Base-by-base conservation (phyloP, 805 yeast genomes). In the Wickerhamiella slavikovae region DNA sequence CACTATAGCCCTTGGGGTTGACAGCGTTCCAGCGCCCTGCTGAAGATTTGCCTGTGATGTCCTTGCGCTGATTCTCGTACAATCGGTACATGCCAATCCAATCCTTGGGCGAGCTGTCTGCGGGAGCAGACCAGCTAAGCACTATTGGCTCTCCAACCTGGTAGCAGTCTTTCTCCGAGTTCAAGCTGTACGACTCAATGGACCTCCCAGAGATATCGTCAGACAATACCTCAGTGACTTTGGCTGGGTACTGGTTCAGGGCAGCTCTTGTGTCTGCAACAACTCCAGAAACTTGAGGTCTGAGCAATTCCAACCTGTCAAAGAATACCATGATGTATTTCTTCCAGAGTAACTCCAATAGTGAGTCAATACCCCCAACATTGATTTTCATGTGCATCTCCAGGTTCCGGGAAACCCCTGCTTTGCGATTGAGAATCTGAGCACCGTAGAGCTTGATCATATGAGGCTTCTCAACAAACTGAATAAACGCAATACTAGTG, bases 81-180 rank as follows among this genome's bases (percentile, higher is more conserved):
- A 73, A 62, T 31, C 66, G 64, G 50, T 77, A 77, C 18, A 77
- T 49, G 1, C 89, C 91, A 38, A 77, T 62, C 92, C 92, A 77
- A 45, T 75, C 83, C 25, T 55, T 58, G 0, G 51, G 33, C 12
- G 66, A 52, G 37, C 64, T 68, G 1, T 77, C 73, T 9, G 22
- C 14, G 17, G 29, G 35, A 2, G 71, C 54, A 17, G 49, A 45
- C 71, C 76, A 77, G 14, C 49, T 43, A 3, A 73, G 61, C 14
- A 45, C 45, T 16, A 77, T 60, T 2, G 74, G 66, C 5, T 55
- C 48, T 1, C 80, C 82, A 35, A 68, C 41, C 14, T 45, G 37
- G 11, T 31, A 37, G 18, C 7, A 28, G 2, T 8, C 11, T 19
- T 35, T 32, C 12, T 14, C 26, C 11, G 66, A 47, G 28, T 15